phyloP scores from a whole-genome alignment of 371 early-diverging fungal genomes.

The Mucor plumbeus region DNA sequence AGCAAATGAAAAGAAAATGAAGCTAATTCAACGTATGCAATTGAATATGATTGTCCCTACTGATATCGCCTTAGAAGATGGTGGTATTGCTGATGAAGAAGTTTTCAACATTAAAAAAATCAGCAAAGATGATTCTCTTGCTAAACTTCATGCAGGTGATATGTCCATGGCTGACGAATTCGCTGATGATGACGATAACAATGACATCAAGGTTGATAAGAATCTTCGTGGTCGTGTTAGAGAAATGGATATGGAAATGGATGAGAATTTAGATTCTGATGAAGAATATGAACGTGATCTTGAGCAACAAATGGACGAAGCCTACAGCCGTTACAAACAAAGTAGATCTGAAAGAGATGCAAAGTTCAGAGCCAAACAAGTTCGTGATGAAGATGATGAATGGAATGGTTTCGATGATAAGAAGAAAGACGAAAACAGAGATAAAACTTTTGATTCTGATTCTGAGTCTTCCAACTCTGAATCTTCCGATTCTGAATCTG shows the following conservation, averaged over 20 bases:
- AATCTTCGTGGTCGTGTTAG: constrained; percentile 35
- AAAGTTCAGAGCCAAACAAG: constrained; percentile 71
- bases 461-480: constrained; percentile 29
- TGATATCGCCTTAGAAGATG: constrained; percentile 84
- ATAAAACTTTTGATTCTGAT: constrained; percentile 34
- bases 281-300: constrained; percentile 61
- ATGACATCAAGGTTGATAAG: constrained; percentile 42
- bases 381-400: constrained; percentile 69
- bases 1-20: constrained; percentile 79
- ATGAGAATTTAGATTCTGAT: constrained; percentile 42
- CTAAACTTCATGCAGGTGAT: constrained; percentile 59
- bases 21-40: constrained; percentile 85
- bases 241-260: constrained; percentile 46
- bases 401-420: constrained; percentile 72
- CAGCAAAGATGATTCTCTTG: constrained; percentile 55
- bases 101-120: constrained; percentile 66
- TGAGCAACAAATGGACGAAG: constrained; percentile 77
- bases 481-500: constrained; percentile 25
- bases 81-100: constrained; percentile 65
- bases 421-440: constrained; percentile 46
- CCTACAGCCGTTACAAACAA: constrained; percentile 74
- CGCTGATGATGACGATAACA: constrained; percentile 43
- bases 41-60: constrained; percentile 91
- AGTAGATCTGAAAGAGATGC: constrained; percentile 79
- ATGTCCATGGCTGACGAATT: constrained; percentile 61